These are phyloP conservation scores for Pulicaria dysenterica DNA, from an alignment of 129 eudicot genomes.

Conservation along the genomic window DNA sequence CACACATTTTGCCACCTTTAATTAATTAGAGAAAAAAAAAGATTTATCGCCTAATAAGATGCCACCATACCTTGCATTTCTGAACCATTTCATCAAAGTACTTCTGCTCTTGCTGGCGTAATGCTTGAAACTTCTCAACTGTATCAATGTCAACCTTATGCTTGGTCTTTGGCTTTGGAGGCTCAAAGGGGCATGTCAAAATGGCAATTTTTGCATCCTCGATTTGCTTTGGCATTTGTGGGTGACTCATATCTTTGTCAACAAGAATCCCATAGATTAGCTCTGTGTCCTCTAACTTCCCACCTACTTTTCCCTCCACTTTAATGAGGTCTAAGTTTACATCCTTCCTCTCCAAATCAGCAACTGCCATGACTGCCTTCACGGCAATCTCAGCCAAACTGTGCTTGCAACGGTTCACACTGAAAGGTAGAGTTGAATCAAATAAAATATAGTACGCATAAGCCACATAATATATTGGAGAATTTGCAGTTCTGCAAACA, in stretches of 20 bases:
- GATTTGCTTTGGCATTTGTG: constrained; percentile 98
- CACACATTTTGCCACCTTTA: too few relatives aligned
- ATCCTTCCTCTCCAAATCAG: constrained; percentile 96
- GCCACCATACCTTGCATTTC: constrained; percentile 73
- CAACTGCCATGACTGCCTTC: constrained; percentile 94
- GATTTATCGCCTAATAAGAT: too few relatives aligned
- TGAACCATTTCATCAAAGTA: constrained; percentile 99
- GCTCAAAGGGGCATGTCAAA: constrained; percentile 98
- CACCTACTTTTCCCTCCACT: constrained; percentile 98
- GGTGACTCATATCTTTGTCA: constrained; percentile 99
- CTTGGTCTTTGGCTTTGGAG: constrained; percentile 99
- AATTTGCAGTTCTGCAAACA: neutral
- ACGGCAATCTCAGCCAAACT: constrained; percentile 97
- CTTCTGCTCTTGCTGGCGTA: constrained; percentile 89
- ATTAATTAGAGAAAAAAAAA: too few relatives aligned
- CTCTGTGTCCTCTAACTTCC: constrained; percentile 96
- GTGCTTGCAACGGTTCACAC: constrained; percentile 96
- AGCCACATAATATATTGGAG: neutral
- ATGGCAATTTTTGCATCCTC: constrained; percentile 91
- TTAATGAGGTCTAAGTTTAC: constrained; percentile 94
- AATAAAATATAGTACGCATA: neutral
- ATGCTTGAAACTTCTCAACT: constrained; percentile 87
- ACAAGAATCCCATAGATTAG: constrained; percentile 89
- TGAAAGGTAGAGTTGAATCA: constrained; percentile 30
- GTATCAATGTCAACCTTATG: constrained; percentile 99